Evolutionary conservation across 2,329 filamentous ascomycete species (phyloP).

Genomic region (Juglanconis oblonga): DNA sequence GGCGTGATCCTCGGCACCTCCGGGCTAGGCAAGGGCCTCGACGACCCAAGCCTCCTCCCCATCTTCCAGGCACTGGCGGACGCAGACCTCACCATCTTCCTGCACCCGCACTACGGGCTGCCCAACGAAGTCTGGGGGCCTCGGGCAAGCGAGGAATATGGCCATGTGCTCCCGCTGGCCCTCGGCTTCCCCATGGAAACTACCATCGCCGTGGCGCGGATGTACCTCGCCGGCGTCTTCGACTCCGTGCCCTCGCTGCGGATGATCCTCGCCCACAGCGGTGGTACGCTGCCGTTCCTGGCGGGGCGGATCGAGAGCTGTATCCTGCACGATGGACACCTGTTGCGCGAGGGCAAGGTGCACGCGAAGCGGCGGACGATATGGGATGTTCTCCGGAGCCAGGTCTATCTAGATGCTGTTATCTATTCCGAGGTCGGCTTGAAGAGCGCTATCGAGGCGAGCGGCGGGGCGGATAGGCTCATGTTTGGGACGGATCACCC

Average conservation of each 20-base stretch:
- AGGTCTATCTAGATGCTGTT: slow-evolving; percentile 86
- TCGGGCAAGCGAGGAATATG: slow-evolving; percentile 65
- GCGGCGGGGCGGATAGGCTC: slow-evolving; percentile 63
- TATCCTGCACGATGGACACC: slow-evolving; percentile 75
- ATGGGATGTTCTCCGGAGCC: slow-evolving; percentile 60
- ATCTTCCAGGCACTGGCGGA: slow-evolving; percentile 69
- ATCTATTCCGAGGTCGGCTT: slow-evolving; percentile 75
- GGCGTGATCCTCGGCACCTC: slow-evolving; percentile 89
- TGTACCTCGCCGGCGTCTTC: slow-evolving; percentile 85
- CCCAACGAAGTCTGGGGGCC: slow-evolving; percentile 78
- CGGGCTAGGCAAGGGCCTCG: slow-evolving; percentile 75
- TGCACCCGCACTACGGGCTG: slow-evolving; percentile 91
- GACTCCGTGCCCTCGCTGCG: slow-evolving; percentile 67
- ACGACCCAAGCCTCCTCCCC: slow-evolving; percentile 70
- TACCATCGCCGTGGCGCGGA: slow-evolving; percentile 82
- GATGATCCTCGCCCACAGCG: slow-evolving; percentile 82
- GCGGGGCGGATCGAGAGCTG: slow-evolving; percentile 88
- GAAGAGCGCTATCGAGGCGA: slow-evolving; percentile 66
- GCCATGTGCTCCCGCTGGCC: slow-evolving; percentile 81
- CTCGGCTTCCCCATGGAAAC: slow-evolving; percentile 91
- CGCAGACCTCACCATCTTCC: slow-evolving; percentile 66
- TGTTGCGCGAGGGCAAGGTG: slow-evolving; percentile 61
- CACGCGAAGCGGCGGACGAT: slow-evolving; percentile 45
- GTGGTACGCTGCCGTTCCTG: slow-evolving; percentile 83
- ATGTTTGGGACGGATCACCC: slow-evolving; percentile 84